Evolutionary conservation across 192 early-diverging fungal species (phyloP).

Genomic region (Radiomyces spectabilis): DNA sequence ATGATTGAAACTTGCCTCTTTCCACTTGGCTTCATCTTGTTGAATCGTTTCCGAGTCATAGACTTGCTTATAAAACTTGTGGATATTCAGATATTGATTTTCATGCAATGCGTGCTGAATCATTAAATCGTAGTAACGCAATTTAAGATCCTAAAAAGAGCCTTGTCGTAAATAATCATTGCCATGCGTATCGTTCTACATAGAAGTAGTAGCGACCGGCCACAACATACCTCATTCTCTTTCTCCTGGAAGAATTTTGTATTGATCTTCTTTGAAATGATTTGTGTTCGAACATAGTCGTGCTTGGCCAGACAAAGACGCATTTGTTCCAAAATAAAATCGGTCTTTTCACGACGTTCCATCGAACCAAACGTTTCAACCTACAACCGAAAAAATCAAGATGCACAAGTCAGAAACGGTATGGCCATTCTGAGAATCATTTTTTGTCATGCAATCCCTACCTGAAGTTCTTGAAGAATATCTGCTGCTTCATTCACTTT

Average conservation of each 20-base stretch:
- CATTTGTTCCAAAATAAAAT: conserved; percentile 99
- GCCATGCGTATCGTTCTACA: too few species aligned
- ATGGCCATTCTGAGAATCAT: background rate
- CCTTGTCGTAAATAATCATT: too few species aligned
- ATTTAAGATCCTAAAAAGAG: conserved; percentile 82
- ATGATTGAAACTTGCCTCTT: conserved; percentile 34
- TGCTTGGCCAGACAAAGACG: conserved; percentile 87
- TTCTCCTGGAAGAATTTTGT: conserved; percentile 85
- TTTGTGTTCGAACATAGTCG: conserved; percentile 87
- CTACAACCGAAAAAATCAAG: conserved; percentile 21
- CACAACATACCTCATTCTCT: conserved; percentile 61
- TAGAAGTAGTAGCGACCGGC: background rate
- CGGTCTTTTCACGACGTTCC: conserved; percentile 98
- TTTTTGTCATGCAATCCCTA: conserved; percentile 9
- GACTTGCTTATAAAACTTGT: conserved; percentile 89
- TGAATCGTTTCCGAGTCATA: conserved; percentile 81
- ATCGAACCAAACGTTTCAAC: conserved; percentile 99
- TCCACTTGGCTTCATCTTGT: conserved; percentile 71
- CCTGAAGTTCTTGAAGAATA: conserved; percentile 93
- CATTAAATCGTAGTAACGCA: conserved; percentile 96
- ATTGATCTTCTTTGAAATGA: conserved; percentile 95
- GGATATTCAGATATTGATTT: conserved; percentile 80
- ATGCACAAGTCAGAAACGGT: background rate
- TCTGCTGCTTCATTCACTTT: conserved; percentile 88
- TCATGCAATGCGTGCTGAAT: conserved; percentile 91